Base-by-base conservation (phyloP, 164 flowering plant species). In the Chimonanthus praecox region DNA sequence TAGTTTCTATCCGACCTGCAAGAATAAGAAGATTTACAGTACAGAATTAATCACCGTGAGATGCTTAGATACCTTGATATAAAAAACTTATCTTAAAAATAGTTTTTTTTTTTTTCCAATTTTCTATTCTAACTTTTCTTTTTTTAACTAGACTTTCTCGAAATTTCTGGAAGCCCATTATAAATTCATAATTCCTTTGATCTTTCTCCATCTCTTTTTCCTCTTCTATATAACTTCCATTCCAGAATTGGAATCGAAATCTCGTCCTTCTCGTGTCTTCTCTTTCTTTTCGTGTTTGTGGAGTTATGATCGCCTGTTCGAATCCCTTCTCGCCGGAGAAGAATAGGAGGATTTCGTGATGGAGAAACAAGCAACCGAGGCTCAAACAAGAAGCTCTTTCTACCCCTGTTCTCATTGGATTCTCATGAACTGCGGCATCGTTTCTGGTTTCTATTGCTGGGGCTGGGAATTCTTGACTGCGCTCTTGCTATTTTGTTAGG, bases 401-500 rank as follows among this genome's bases (percentile, higher is more conserved):
- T n/a, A 54, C 5, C 60, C 60, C 9, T 3, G 61, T 70, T 20
- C 9, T 70, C 45, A 63, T 47, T 9, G 65, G 18, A 15, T 49
- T 45, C 11, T 44, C 8, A 13, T 45, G 49, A 64, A 33, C 7
- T 72, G 54, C 49, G 74, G 47, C 11, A 43, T 61, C 18, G 44
- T 72, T 64, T 64, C 51, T 33, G 74, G 68, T 3, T 72, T 72
- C 58, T 72, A 63, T 18, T 63, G 58, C 68, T 63, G 68, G 74
- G 74, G 60, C 47, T 63, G 68, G 68, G 69, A 64, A 54, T 64
- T 49, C 48, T 47, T 64, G 60, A 90, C 97, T 5, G 90, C 97
- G 62, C 90, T 94, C 60, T 73, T 91, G 71, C 91, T 90, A 73
- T 91, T 90, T 10, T 58, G n/a, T 6, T 16, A 1, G 0, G 47